Evolutionary conservation across 1,284 basidiomycete species (phyloP).

Genomic region (Phylloporus sp.): DNA sequence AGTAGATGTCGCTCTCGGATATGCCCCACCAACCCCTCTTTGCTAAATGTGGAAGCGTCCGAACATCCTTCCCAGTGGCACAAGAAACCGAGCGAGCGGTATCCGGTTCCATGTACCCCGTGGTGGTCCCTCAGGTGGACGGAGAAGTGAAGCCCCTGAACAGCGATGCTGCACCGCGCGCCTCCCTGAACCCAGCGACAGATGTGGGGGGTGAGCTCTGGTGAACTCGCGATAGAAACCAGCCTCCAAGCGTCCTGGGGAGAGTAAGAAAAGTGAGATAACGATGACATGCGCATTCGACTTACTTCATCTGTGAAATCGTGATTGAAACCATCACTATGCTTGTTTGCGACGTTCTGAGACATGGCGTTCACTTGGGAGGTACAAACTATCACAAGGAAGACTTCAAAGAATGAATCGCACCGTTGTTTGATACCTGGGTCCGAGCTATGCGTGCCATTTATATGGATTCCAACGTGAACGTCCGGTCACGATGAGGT

Average conservation of each 20-base stretch:
- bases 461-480: slow-evolving; percentile 23
- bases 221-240: slow-evolving; percentile 33
- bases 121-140: slow-evolving; percentile 27
- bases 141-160: slow-evolving; percentile 27
- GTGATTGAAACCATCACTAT: slow-evolving; percentile 33
- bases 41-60: slow-evolving; percentile 22
- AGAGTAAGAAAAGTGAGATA: slow-evolving; percentile 18
- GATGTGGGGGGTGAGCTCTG: slow-evolving; percentile 28
- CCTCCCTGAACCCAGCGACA: slow-evolving; percentile 28
- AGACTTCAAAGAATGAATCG: neutral
- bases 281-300: neutral
- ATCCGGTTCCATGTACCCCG: slow-evolving; percentile 18
- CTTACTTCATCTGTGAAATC: slow-evolving; percentile 36
- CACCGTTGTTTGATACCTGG: slow-evolving; percentile 5
- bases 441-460: slow-evolving; percentile 4
- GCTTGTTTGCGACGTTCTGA: slow-evolving; percentile 14
- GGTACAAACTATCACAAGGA: neutral
- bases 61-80: slow-evolving; percentile 32
- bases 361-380: slow-evolving; percentile 21
- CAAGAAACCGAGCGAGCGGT: slow-evolving; percentile 14
- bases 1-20: slow-evolving; percentile 30
- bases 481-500: neutral
- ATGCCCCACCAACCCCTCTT: slow-evolving; percentile 28
- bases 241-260: slow-evolving; percentile 30
- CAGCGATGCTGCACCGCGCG: slow-evolving; percentile 11